Base-by-base conservation (phyloP, 2,329 filamentous ascomycete species). In the Colletotrichum sidae region DNA sequence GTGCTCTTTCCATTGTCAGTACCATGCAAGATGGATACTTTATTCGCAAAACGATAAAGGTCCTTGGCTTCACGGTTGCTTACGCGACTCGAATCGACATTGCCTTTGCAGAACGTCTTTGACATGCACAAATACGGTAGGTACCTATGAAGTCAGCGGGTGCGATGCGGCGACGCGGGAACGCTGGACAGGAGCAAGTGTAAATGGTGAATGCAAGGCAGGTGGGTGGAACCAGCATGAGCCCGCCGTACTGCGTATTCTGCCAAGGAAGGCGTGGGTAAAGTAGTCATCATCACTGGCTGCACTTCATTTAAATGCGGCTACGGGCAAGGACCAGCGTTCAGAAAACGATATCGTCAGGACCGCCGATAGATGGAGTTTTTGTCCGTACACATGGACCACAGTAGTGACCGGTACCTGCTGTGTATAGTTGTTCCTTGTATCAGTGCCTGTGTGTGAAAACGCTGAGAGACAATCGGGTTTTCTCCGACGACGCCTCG, bases 241-340 rank as follows among this genome's bases (percentile, higher is more conserved):
- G 39, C 51, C 45, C 38, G 50, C 39, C 34, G 25, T 15, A 15
- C 15, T 15, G 15, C 15, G 15, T 25, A 25, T 25, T 25, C 25
- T 25, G 46, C 55, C 55, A 45, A 39, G 55, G 55, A 38, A 41
- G 12, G 46, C 52, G 52, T 65, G 58, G 58, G 58, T 49, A 44
- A 25, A 33, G 53, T 46, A 53, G 41, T 49, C 47, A 57, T 49
- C 49, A 15, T 57, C 58, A 66, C 52, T 62, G 58, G 63, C 47
- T 38, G 39, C 25, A 49, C 63, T 46, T 66, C 58, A 62, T 57
- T 53, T 57, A 57, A 62, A 56, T 49, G 41, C 58, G 63, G 58
- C 63, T 62, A 45, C 42, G 11, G 56, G 61, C 61, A 60, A 37
- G 56, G 61, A 55, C 61, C 34, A 39, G 61, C 61, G 37, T 55